A percentile compares a stretch with the other conserved stretches of the same genome.
These are phyloP conservation scores for Aurantiochytrium sp. DNA, from an alignment of 108 stramenopile genomes.

Conservation along the genomic window DNA sequence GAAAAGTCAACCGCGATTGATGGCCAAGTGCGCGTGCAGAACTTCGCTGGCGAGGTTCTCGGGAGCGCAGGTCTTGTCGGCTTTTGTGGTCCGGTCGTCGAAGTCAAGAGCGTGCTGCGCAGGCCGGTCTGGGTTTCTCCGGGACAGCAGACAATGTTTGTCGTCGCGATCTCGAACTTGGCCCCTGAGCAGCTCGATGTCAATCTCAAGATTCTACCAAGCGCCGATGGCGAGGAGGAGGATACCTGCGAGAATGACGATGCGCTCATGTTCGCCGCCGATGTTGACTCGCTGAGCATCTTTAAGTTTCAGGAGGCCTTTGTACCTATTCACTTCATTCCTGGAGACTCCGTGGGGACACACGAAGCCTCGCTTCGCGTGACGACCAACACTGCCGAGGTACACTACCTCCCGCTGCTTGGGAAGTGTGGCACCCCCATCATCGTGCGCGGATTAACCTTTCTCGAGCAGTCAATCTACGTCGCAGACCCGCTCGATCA, in stretches of 20 bases:
- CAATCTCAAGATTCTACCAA: not conserved
- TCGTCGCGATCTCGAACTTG: not conserved
- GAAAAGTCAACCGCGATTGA: not conserved
- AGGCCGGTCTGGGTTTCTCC: not conserved
- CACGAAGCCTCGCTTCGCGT: not conserved
- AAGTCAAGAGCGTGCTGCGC: not conserved
- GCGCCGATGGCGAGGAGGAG: not conserved
- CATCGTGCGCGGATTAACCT: not conserved
- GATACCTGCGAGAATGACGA: not conserved
- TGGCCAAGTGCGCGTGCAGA: not conserved
- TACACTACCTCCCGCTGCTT: not conserved
- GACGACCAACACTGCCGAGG: not conserved
- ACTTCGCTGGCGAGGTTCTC: not conserved
- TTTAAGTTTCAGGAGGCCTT: not conserved
- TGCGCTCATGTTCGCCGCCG: not conserved
- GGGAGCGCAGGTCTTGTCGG: not conserved
- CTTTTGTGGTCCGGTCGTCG: not conserved
- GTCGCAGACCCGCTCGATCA: not conserved
- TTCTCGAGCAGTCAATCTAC: not conserved
- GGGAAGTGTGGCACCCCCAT: not conserved
- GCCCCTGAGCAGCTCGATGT: not conserved
- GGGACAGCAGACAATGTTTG: not conserved
- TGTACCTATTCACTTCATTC: not conserved
- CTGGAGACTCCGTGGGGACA: not conserved
- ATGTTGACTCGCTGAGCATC: not conserved